Evolutionary conservation across 2,329 filamentous ascomycete genomes (phyloP).

Genomic region (Diaporthe batatas): DNA sequence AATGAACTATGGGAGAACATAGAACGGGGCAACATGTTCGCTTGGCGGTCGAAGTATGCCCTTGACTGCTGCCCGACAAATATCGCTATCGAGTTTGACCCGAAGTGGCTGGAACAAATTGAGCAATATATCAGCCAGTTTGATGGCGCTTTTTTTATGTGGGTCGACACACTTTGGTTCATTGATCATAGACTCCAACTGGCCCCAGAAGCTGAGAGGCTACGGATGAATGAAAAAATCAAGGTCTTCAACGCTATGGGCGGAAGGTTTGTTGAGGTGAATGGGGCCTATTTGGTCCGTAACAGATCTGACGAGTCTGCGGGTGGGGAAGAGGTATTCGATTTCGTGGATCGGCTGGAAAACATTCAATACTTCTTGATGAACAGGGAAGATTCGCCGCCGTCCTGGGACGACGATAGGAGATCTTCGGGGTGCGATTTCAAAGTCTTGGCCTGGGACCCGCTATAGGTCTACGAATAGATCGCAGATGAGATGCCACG

Average conservation of each 20-base stretch:
- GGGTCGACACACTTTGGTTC: neutral
- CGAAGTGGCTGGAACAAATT: neutral
- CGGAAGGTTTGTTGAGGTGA: neutral
- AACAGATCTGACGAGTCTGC: neutral
- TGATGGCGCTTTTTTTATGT: neutral
- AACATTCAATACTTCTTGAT: neutral
- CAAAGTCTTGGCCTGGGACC: too few relatives aligned
- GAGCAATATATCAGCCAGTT: neutral
- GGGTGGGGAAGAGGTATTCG: neutral
- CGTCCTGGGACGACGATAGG: too few relatives aligned
- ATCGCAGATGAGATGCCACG: too few relatives aligned
- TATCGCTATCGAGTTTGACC: neutral
- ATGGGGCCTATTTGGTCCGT: neutral
- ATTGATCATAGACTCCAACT: neutral
- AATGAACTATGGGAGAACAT: neutral
- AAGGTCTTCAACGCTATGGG: conserved; percentile 12
- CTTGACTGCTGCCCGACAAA: neutral
- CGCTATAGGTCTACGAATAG: too few relatives aligned
- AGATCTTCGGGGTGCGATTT: rapidly evolving
- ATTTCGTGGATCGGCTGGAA: neutral
- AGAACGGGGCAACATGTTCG: neutral
- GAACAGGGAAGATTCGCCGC: neutral
- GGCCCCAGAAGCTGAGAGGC: neutral
- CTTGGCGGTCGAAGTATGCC: neutral
- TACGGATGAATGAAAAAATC: too few relatives aligned